These are phyloP conservation scores for Corylus heterophylla DNA, from an alignment of 306 rosid species.

Conservation along the genomic window DNA sequence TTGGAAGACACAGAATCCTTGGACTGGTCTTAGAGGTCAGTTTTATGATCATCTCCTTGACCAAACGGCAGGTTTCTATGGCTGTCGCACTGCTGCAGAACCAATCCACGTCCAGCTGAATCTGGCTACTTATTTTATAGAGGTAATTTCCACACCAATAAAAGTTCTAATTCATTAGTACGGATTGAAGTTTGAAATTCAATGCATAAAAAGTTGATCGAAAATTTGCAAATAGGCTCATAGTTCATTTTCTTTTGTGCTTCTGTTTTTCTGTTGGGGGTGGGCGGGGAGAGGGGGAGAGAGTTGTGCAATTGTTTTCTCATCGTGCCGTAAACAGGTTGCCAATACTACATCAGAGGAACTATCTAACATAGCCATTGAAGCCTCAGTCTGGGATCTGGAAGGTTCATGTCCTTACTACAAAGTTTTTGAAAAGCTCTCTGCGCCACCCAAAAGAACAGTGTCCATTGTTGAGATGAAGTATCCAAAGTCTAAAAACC, in stretches of 20 bases:
- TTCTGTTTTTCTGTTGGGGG: too few species aligned
- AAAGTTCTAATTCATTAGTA: conserved; percentile 15
- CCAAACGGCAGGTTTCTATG: conserved; percentile 95
- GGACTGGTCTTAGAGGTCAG: conserved; percentile 98
- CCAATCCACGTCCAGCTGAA: conserved; percentile 92
- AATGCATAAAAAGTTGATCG: background rate
- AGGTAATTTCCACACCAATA: conserved; percentile 44
- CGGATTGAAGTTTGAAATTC: background rate
- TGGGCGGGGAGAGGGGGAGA: too few species aligned
- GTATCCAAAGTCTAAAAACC: conserved; percentile 71
- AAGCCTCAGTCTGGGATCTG: conserved; percentile 90
- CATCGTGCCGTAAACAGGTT: conserved; percentile 55
- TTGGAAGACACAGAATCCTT: conserved; percentile 97
- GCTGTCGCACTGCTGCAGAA: conserved; percentile 88
- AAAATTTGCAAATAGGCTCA: too few species aligned
- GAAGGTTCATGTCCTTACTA: conserved; percentile 79
- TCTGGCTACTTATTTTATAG: conserved; percentile 68
- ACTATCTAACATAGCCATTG: conserved; percentile 66
- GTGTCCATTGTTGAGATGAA: conserved; percentile 65
- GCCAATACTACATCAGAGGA: conserved; percentile 78
- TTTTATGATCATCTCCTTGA: conserved; percentile 93
- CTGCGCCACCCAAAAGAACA: conserved; percentile 65
- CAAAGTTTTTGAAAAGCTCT: conserved; percentile 52
- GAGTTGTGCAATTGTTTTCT: conserved; percentile 29
- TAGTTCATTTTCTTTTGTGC: too few species aligned